Conservation (phyloP, 2,329 filamentous ascomycete genomes). For the Polychaeton citri region DNA sequence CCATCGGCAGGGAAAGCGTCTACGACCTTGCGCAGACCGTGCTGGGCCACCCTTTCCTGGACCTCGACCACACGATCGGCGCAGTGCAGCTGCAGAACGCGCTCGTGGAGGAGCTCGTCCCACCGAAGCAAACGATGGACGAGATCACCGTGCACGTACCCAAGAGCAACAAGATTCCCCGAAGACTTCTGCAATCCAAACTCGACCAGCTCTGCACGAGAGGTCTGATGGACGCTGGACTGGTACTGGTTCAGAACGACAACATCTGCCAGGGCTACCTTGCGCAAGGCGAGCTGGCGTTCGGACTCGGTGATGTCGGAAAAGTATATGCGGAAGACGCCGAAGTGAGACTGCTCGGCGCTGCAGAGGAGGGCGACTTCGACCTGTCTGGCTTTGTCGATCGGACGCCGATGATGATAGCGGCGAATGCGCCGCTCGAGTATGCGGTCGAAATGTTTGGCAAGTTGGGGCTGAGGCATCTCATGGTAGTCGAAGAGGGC, state of each 20-base stretch:
- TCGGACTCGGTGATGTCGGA: conserved; percentile 29
- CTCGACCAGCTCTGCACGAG: conserved; percentile 33
- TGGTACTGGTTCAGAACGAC: conserved; percentile 39
- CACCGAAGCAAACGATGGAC: conserved; percentile 40
- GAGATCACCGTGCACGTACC: conserved; percentile 42
- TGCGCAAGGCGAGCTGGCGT: conserved; percentile 40
- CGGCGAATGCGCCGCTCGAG: conserved; percentile 41
- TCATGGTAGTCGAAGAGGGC: conserved; percentile 41
- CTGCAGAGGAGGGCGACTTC: conserved; percentile 22
- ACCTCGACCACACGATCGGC: conserved; percentile 35
- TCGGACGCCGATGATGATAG: conserved; percentile 38
- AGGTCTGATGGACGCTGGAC: conserved; percentile 44
- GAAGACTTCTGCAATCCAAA: conserved; percentile 30
- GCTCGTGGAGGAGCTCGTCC: conserved; percentile 36
- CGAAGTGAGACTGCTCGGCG: conserved; percentile 27
- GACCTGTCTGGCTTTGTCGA: conserved; percentile 40
- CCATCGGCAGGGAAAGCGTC: conserved; percentile 39
- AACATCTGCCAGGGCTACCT: conserved; percentile 42
- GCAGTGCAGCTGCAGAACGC: conserved; percentile 26
- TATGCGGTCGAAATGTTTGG: conserved; percentile 48
- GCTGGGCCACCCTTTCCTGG: conserved; percentile 45
- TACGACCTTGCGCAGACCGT: conserved; percentile 49
- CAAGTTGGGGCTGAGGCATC: conserved; percentile 41
- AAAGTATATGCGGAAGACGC: conserved; percentile 20
- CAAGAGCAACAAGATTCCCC: conserved; percentile 28